phyloP scores from a whole-genome alignment of 257 asterid species.

The Agastache rugosa region DNA sequence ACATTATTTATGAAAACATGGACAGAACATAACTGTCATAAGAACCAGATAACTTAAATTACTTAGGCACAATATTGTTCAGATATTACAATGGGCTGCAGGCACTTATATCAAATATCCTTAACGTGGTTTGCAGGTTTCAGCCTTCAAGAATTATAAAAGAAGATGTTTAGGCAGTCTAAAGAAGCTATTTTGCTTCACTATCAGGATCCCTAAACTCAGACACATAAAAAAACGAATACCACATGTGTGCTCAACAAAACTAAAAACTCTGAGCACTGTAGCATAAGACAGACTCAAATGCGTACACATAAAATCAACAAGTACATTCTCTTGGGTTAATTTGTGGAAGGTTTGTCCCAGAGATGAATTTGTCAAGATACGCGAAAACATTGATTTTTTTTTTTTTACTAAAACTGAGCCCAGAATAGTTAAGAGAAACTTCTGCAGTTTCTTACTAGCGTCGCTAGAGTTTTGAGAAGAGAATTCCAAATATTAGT shows the following conservation, averaged over 20 bases:
- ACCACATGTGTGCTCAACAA: background rate
- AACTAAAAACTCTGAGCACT: background rate
- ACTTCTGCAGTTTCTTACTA: background rate
- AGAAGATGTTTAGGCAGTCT: background rate
- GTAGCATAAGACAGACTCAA: background rate
- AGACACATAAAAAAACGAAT: background rate
- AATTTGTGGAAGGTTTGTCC: conserved; percentile 8
- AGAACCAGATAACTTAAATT: conserved; percentile 8
- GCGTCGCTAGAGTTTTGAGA: background rate
- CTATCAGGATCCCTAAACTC: background rate
- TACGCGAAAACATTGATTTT: background rate
- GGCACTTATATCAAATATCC: background rate
- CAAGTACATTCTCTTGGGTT: conserved; percentile 9
- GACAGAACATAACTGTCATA: background rate
- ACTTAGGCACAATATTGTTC: background rate
- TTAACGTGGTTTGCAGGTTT: conserved; percentile 12
- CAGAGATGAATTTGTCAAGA: background rate
- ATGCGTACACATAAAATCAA: background rate
- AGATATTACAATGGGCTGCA: background rate
- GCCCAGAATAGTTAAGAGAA: conserved; percentile 5
- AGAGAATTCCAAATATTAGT: conserved; percentile 8
- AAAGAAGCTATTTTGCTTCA: conserved; percentile 3
- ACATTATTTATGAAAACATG: background rate
- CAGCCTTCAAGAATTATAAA: background rate
- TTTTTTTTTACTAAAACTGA: background rate